phyloP scores from a whole-genome alignment of 1,284 basidiomycete species.

The Cryptococcus floricola region DNA sequence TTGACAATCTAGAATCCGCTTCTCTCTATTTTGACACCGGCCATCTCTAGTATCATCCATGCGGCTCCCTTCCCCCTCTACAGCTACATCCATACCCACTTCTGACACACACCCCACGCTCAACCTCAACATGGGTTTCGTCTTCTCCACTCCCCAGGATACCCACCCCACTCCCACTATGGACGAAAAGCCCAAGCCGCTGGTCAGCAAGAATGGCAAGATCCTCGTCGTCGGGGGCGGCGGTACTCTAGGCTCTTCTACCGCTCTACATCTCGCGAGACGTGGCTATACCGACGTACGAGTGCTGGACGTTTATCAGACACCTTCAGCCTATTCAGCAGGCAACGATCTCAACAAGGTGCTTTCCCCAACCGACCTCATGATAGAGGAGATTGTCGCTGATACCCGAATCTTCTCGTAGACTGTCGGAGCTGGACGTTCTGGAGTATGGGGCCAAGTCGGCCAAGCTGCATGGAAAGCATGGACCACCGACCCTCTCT shows the following conservation, averaged over 20 bases:
- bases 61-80: no score
- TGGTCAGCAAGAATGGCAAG: slow-evolving; percentile 9
- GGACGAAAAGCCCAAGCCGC: neutral
- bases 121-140: no score
- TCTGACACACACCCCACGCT: neutral
- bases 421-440: no score
- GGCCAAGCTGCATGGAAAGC: slow-evolving; percentile 26
- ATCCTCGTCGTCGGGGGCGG: slow-evolving; percentile 44
- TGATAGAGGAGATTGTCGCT: neutral
- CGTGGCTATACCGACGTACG: slow-evolving; percentile 40
- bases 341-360: slow-evolving; percentile 46
- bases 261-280: slow-evolving; percentile 41
- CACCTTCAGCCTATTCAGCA: slow-evolving; percentile 36
- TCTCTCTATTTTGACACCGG: no score
- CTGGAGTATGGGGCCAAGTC: slow-evolving; percentile 11
- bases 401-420: no score
- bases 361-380: neutral
- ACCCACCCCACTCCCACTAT: no score
- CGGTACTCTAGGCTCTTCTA: slow-evolving; percentile 45
- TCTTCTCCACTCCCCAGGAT: no score
- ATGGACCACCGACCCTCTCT: slow-evolving; percentile 40
- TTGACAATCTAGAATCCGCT: no score
- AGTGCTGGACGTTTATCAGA: slow-evolving; percentile 36
- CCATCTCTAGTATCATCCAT: no score
- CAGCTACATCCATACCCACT: neutral